phyloP scores from a whole-genome alignment of 164 flowering plant species.

The Vitis amurensis region DNA sequence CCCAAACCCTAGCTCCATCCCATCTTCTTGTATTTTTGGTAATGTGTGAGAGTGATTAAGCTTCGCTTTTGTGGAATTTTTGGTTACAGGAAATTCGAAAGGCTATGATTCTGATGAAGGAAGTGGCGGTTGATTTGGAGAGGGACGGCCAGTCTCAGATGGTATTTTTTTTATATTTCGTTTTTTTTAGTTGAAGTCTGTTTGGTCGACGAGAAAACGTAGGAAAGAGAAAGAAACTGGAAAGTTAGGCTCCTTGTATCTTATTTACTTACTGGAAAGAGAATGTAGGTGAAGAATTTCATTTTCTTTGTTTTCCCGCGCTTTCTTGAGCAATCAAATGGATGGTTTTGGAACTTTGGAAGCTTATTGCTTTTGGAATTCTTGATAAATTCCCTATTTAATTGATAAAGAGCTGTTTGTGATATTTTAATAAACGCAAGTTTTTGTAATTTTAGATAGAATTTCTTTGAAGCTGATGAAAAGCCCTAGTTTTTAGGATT shows the following conservation, averaged over 20 bases:
- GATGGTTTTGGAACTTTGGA: too few species aligned
- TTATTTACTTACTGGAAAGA: too few species aligned
- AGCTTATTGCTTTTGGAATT: too few species aligned
- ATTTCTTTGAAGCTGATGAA: not conserved
- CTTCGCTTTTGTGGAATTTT: not conserved
- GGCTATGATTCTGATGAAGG: constrained; percentile 46
- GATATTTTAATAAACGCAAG: not conserved
- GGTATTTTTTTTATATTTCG: constrained; percentile 26
- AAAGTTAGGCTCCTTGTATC: not conserved
- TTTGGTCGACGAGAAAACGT: not conserved
- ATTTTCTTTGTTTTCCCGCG: too few species aligned
- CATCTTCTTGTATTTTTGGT: not conserved
- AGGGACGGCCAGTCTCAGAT: constrained; percentile 41
- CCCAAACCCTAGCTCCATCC: not conserved
- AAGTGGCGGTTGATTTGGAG: constrained; percentile 71
- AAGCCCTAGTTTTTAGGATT: not conserved
- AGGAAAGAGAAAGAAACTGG: not conserved
- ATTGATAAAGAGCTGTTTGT: too few species aligned
- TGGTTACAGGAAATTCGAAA: constrained; percentile 67
- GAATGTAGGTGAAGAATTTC: too few species aligned
- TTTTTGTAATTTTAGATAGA: not conserved
- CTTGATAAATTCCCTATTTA: too few species aligned
- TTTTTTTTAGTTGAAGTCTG: not conserved
- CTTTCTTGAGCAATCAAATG: too few species aligned
- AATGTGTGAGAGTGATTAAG: too few species aligned